These are phyloP conservation scores for Ceratobasidium sp. DNA, from an alignment of 1,284 basidiomycete species.

Conservation along the genomic window DNA sequence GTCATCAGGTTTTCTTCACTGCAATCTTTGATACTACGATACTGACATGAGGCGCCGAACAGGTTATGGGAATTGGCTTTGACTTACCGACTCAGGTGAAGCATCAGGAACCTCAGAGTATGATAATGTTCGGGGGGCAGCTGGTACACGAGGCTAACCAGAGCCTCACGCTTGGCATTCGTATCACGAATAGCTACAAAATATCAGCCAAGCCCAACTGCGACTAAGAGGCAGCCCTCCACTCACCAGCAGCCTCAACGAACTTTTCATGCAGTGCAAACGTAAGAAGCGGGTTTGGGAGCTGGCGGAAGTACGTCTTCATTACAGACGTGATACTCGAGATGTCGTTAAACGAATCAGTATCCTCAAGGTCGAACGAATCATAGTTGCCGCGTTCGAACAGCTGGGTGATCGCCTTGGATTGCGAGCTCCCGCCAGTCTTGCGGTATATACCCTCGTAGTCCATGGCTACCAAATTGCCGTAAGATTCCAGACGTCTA, in stretches of 20 bases:
- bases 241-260: constrained; percentile 72
- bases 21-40: constrained; percentile 71
- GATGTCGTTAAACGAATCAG: constrained; percentile 95
- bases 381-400: constrained; percentile 93
- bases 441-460: constrained; percentile 98
- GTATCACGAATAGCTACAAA: constrained; percentile 68
- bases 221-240: background rate
- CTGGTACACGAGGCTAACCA: constrained; percentile 77
- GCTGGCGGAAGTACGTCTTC: constrained; percentile 94
- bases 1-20: constrained; percentile 91
- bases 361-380: constrained; percentile 88
- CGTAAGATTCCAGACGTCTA: background rate
- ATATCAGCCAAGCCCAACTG: constrained; percentile 1
- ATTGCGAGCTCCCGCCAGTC: constrained; percentile 91
- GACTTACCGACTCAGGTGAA: constrained; percentile 82
- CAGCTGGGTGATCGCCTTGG: constrained; percentile 91
- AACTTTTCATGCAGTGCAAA: constrained; percentile 93
- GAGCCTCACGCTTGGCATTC: constrained; percentile 66
- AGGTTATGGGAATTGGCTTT: background rate
- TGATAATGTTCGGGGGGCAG: constrained; percentile 89
- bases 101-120: constrained; percentile 84
- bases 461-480: constrained; percentile 70
- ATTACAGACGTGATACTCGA: constrained; percentile 96
- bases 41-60: background rate
- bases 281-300: constrained; percentile 92